phyloP scores from a whole-genome alignment of 2,329 filamentous ascomycete genomes.

The Pseudogymnoascus sp. region DNA sequence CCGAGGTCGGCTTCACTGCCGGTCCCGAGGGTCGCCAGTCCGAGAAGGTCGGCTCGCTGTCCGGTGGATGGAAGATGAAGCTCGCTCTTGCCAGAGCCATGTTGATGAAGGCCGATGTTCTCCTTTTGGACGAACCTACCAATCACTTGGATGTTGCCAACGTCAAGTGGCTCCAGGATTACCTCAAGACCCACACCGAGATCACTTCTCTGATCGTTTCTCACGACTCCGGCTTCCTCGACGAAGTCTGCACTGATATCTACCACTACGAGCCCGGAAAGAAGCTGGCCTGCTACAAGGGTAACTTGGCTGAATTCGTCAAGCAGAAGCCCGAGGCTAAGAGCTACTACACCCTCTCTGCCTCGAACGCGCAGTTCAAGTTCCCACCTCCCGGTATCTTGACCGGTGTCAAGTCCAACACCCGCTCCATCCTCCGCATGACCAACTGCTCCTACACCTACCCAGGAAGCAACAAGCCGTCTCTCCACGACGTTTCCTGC shows the following conservation, averaged over 20 bases:
- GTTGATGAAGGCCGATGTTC: constrained; percentile 92
- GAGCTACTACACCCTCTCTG: constrained; percentile 94
- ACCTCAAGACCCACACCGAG: constrained; percentile 89
- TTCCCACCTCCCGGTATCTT: constrained; percentile 94
- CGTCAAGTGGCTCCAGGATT: constrained; percentile 91
- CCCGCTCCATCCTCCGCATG: constrained; percentile 93
- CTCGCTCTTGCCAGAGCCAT: constrained; percentile 90
- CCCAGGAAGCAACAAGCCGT: constrained; percentile 79
- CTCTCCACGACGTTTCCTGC: constrained; percentile 79
- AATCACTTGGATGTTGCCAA: constrained; percentile 97
- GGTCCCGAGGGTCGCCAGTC: constrained; percentile 84
- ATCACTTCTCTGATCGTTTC: constrained; percentile 97
- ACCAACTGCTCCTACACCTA: constrained; percentile 87
- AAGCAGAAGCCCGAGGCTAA: constrained; percentile 86
- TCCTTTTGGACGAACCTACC: constrained; percentile 95
- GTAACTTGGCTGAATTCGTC: constrained; percentile 78
- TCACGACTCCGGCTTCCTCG: constrained; percentile 96
- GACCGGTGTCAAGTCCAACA: constrained; percentile 89
- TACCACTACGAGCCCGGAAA: constrained; percentile 96
- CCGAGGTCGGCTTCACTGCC: constrained; percentile 87
- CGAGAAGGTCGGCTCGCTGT: constrained; percentile 86
- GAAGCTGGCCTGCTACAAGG: constrained; percentile 82
- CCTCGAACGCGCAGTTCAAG: constrained; percentile 87
- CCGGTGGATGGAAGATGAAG: constrained; percentile 99
- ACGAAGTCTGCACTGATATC: constrained; percentile 96